A percentile compares a stretch with the other conserved stretches of the same genome.
phyloP scores from a whole-genome alignment of 495 filamentous ascomycete species.

The Neurospora sp. region DNA sequence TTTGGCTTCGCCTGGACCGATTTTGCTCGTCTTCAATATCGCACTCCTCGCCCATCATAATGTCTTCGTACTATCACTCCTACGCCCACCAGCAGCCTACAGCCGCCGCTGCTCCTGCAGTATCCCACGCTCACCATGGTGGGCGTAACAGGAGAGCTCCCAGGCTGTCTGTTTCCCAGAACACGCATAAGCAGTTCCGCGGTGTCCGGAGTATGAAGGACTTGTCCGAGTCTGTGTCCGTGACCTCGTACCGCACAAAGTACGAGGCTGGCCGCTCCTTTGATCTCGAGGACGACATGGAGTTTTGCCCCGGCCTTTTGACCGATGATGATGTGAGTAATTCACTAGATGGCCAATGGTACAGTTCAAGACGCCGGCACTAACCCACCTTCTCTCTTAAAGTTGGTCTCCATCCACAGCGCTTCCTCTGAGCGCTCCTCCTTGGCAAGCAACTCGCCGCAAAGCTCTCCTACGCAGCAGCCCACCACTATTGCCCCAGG shows the following conservation, averaged over 20 bases:
- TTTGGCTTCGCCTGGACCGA: not conserved
- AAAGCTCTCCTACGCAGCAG: slow-evolving; percentile 66
- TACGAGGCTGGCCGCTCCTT: slow-evolving; percentile 93
- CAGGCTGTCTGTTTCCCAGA: slow-evolving; percentile 66
- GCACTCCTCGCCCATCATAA: slow-evolving; percentile 31
- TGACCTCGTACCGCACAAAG: slow-evolving; percentile 66
- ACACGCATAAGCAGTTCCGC: slow-evolving; percentile 76
- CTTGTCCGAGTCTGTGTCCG: slow-evolving; percentile 62
- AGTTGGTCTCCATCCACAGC: slow-evolving; percentile 79
- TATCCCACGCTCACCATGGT: slow-evolving; percentile 66
- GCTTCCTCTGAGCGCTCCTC: slow-evolving; percentile 92
- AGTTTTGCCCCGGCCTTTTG: slow-evolving; percentile 89
- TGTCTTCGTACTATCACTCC: slow-evolving; percentile 71
- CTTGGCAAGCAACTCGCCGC: slow-evolving; percentile 85
- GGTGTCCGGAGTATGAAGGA: slow-evolving; percentile 81
- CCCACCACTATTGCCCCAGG: slow-evolving; percentile 62
- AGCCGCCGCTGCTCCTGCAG: slow-evolving; percentile 39
- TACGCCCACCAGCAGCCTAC: slow-evolving; percentile 54
- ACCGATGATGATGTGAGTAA: slow-evolving; percentile 91
- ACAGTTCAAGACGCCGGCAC: not conserved
- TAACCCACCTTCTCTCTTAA: slow-evolving; percentile 26
- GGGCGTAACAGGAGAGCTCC: slow-evolving; percentile 82
- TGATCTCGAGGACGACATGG: slow-evolving; percentile 91
- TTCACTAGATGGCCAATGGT: not conserved
- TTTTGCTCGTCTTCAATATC: slow-evolving; percentile 6